Base-by-base conservation (phyloP, 2,329 filamentous ascomycete species). In the Beauveria asiatica region DNA sequence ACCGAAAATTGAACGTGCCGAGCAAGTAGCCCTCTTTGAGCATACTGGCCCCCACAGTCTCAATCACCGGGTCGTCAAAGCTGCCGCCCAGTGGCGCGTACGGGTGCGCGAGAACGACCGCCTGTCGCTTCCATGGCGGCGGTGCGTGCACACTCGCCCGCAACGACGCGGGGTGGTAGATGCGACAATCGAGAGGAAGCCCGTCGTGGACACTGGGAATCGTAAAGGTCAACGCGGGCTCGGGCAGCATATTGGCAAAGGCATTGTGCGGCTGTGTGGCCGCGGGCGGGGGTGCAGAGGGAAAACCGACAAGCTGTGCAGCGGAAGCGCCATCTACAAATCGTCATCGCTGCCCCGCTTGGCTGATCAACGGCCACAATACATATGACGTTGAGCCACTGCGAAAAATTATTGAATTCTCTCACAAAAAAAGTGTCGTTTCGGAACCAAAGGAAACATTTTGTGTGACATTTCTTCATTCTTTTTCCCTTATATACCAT, bases 1-100 rank as follows among this genome's bases (percentile, higher is more conserved):
- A 92, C 89, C 92, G 83, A 71, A 97, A 97, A 69, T 97, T 97
- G 73, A 97, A 97, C 0, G 91, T 96, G 8, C 82, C 87, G 2
- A 97, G 88, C 1, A 96, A 71, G 67, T 84, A 95, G 1, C 89
- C 90, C 57, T 79, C 75, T 5, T 80, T 76, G n/a, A 96, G 72
- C 50, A 96, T 77, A 61, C 87, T 81, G 2, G 77, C 76, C 0
- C 83, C 84, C 3, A 89, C 74, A 9, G 84, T 77, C n/a, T 83
- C 79, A 1, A 97, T 87, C 0, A 96, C 80, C 0, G 83, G 82
- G 70, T 97, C 92, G 70, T 97, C 90, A 69, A 86, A 94, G 71
- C 79, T 86, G 5, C 93, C 94, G 5, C 94, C 94, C 56, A 97
- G 77, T 0, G 90, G 87, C 39, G 90, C 91, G 70, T 97, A 97